These are phyloP conservation scores for Cryomyces antarcticus DNA, from an alignment of 495 filamentous ascomycete genomes.

Conservation along the genomic window DNA sequence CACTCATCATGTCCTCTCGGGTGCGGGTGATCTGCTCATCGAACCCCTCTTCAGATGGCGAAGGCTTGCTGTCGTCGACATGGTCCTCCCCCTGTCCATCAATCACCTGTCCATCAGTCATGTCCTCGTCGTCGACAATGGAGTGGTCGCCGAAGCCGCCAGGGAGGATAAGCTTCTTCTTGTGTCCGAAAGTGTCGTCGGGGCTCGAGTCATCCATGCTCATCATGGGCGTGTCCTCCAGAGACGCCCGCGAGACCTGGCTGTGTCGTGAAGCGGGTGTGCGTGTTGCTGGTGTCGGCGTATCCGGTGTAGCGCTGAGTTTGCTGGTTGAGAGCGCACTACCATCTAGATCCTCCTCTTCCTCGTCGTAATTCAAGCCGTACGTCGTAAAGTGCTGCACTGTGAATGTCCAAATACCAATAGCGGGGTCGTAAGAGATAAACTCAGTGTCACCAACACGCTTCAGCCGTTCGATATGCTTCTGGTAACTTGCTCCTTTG, in stretches of 20 bases:
- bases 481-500: slow-evolving; percentile 40
- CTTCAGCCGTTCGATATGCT: slow-evolving; percentile 65
- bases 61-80: slow-evolving; percentile 25
- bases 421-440: slow-evolving; percentile 50
- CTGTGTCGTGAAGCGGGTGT: slow-evolving; percentile 19
- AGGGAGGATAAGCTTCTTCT: slow-evolving; percentile 44
- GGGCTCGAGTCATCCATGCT: slow-evolving; percentile 29
- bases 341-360: slow-evolving; percentile 30
- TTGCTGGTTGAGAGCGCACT: slow-evolving; percentile 19
- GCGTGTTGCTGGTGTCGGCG: slow-evolving; percentile 31
- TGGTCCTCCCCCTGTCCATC: slow-evolving; percentile 5
- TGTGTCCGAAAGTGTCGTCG: slow-evolving; percentile 71
- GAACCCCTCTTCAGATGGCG: slow-evolving; percentile 31
- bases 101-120: slow-evolving; percentile 21
- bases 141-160: slow-evolving; percentile 53
- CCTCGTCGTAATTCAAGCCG: slow-evolving; percentile 70
- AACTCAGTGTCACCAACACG: slow-evolving; percentile 63
- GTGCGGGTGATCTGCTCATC: neutral
- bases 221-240: slow-evolving; percentile 9
- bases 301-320: slow-evolving; percentile 38
- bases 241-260: slow-evolving; percentile 14
- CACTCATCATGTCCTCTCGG: neutral
- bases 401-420: slow-evolving; percentile 73
- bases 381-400: slow-evolving; percentile 95
- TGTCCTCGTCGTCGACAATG: slow-evolving; percentile 27